Conservation (phyloP, 129 eudicot genomes). For the Helichrysum umbraculigerum region DNA sequence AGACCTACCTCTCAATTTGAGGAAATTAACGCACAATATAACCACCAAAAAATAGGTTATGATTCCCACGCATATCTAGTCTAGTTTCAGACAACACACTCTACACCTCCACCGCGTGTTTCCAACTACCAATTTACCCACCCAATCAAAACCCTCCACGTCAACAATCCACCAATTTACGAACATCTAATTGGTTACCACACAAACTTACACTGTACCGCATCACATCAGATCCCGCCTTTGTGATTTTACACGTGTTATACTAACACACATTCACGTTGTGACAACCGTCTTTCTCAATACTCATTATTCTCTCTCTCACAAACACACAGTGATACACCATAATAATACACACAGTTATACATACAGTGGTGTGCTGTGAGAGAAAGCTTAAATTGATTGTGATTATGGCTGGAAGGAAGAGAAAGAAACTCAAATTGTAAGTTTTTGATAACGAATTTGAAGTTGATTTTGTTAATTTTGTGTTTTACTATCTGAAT, state of each 20-base stretch:
- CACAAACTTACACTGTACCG: conserved; percentile 25
- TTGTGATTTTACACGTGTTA: conserved; percentile 34
- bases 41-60: conserved; percentile 22
- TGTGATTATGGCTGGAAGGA: conserved; percentile 54
- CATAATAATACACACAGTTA: background rate
- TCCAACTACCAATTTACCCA: conserved; percentile 1
- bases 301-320: conserved; percentile 29
- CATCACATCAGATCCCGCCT: conserved; percentile 25
- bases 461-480: background rate
- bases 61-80: conserved; percentile 38
- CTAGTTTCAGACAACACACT: conserved; percentile 24
- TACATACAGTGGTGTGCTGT: background rate
- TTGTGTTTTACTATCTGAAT: conserved; percentile 2
- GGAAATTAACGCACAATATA: background rate
- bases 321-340: conserved; percentile 23
- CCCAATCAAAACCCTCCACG: conserved; percentile 23
- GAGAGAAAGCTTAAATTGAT: conserved; percentile 20
- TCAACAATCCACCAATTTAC: conserved; percentile 4
- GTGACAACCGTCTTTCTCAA: conserved; percentile 38
- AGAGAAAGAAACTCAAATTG: conserved; percentile 45
- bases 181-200: conserved; percentile 13
- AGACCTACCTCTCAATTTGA: too few species aligned
- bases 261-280: conserved; percentile 28
- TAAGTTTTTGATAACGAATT: conserved; percentile 30
- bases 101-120: conserved; percentile 1